Conservation (phyloP, 176 grass and related monocot species). For the Dendrocalamus sinicus region DNA sequence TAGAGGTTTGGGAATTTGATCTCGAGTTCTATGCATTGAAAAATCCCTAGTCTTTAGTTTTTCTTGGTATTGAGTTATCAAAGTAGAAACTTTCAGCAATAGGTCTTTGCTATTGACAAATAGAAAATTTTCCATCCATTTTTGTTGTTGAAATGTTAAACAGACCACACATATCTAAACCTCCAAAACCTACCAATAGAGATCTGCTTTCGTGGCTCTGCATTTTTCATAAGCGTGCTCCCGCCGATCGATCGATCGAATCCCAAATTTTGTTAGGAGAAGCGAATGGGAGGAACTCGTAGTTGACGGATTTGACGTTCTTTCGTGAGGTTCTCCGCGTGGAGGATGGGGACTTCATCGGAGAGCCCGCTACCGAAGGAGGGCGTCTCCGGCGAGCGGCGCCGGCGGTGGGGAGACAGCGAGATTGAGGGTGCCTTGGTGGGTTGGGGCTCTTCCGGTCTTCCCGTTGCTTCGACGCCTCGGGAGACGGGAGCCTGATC, state of each 20-base stretch:
- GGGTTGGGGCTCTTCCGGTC: no score
- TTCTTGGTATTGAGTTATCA: not conserved
- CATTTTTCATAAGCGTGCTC: not conserved
- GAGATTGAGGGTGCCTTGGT: no score
- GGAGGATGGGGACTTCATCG: constrained; percentile 58
- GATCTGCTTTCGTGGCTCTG: not conserved
- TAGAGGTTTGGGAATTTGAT: not conserved
- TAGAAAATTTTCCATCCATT: not conserved
- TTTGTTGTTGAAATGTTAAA: not conserved
- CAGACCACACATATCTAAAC: not conserved
- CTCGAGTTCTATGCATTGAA: constrained; percentile 8
- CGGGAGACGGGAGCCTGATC: no score
- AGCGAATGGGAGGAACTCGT: constrained; percentile 50
- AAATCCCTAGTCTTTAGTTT: not conserved
- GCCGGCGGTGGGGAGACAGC: no score
- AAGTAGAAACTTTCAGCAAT: not conserved
- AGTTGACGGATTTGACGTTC: constrained; percentile 76
- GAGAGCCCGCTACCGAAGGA: not conserved
- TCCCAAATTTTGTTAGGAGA: not conserved
- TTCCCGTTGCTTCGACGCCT: no score
- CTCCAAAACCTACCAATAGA: not conserved
- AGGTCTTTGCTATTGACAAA: not conserved
- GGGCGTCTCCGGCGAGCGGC: no score
- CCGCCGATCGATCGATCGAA: not conserved
- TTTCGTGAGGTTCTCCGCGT: constrained; percentile 63